Conservation (phyloP, 164 flowering plant species). For the Aristolochia californica region DNA sequence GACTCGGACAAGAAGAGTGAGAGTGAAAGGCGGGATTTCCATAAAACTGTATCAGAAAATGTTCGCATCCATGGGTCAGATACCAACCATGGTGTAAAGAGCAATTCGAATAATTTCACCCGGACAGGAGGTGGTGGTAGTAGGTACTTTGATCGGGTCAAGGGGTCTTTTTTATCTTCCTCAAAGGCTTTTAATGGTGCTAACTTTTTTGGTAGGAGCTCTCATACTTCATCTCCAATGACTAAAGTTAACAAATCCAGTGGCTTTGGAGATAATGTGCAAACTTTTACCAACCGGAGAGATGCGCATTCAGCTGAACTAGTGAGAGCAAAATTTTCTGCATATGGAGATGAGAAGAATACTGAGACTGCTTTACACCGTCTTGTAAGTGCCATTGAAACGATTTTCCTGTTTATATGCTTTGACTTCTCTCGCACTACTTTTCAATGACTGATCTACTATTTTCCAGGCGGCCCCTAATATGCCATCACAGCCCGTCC, state of each 20-base stretch:
- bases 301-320: constrained; percentile 38
- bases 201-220: constrained; percentile 57
- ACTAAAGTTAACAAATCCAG: constrained; percentile 29
- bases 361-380: constrained; percentile 11
- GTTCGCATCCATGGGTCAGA: constrained; percentile 32
- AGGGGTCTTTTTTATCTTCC: constrained; percentile 65
- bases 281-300: constrained; percentile 33
- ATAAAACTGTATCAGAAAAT: constrained; percentile 32
- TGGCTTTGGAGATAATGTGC: constrained; percentile 8
- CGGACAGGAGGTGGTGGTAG: constrained; percentile 40
- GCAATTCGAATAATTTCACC: constrained; percentile 26
- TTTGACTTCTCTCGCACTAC: not conserved
- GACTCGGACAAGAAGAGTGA: constrained; percentile 52
- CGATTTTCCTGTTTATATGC: not conserved
- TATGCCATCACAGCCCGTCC: constrained; percentile 30
- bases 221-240: constrained; percentile 23
- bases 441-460: not conserved
- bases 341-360: constrained; percentile 46
- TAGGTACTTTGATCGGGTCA: constrained; percentile 73
- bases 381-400: constrained; percentile 41
- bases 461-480: constrained; percentile 36
- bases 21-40: constrained; percentile 40
- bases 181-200: constrained; percentile 70
- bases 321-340: constrained; percentile 21
- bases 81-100: constrained; percentile 32